These are phyloP conservation scores for Podosphaera aphanis DNA, from an alignment of 2,329 filamentous ascomycete species.

Conservation along the genomic window DNA sequence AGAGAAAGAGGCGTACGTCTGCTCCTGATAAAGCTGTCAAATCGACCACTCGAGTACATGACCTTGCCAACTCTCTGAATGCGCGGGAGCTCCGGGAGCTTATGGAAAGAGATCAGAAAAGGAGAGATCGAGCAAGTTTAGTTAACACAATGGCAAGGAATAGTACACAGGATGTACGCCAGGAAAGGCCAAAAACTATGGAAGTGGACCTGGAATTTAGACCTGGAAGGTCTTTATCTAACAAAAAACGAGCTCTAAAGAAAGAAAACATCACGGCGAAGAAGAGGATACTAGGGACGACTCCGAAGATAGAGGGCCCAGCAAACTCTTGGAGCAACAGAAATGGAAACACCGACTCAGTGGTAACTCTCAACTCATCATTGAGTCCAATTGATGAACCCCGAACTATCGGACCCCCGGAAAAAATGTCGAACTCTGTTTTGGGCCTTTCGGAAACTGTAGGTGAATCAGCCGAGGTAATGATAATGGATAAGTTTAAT, in stretches of 20 bases:
- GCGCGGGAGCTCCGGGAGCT: constrained; percentile 66
- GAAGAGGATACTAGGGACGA: background rate
- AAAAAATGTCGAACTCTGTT: background rate
- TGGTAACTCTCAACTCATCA: background rate
- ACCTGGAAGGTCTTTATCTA: background rate
- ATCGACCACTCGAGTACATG: constrained; percentile 37
- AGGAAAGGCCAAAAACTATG: constrained; percentile 40
- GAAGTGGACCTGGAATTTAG: constrained; percentile 19
- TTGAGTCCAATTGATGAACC: background rate
- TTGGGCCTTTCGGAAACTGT: background rate
- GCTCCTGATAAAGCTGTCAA: constrained; percentile 33
- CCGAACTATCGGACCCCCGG: background rate
- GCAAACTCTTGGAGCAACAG: background rate
- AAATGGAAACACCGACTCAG: background rate
- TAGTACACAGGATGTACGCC: constrained; percentile 39
- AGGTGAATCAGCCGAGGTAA: constrained; percentile 8
- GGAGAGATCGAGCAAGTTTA: constrained; percentile 50
- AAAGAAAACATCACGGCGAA: background rate
- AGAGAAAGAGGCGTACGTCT: constrained; percentile 27
- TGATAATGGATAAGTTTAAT: constrained; percentile 13
- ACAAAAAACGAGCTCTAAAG: background rate
- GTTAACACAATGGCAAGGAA: constrained; percentile 32
- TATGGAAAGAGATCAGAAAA: constrained; percentile 69
- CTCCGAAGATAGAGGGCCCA: background rate
- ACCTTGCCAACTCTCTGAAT: constrained; percentile 66